Evolutionary conservation across 129 eudicot species (phyloP).

Genomic region (Centella asiatica): DNA sequence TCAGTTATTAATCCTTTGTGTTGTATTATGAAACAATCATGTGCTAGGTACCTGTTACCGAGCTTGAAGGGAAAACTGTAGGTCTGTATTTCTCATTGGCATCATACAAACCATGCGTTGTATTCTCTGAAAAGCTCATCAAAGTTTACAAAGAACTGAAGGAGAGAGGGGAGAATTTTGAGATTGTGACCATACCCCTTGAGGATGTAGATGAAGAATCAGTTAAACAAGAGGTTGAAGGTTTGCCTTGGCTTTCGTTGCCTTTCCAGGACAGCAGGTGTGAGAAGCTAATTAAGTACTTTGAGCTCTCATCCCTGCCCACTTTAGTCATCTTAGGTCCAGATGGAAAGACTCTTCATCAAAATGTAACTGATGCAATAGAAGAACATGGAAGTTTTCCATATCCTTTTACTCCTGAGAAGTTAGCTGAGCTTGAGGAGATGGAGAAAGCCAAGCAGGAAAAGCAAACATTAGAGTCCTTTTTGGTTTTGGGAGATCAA

Average conservation of each 20-base stretch:
- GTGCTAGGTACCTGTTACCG: conserved; percentile 43
- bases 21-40: conserved; percentile 3
- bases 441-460: conserved; percentile 55
- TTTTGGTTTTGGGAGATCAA: conserved; percentile 52
- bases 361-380: conserved; percentile 56
- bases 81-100: conserved; percentile 49
- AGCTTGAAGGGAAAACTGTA: conserved; percentile 75
- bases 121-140: conserved; percentile 38
- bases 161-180: conserved; percentile 49
- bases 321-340: conserved; percentile 66
- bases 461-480: conserved; percentile 72
- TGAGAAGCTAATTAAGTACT: conserved; percentile 49
- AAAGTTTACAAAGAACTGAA: conserved; percentile 50
- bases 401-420: conserved; percentile 80
- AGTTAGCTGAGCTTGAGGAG: conserved; percentile 63
- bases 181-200: conserved; percentile 68
- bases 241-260: conserved; percentile 58
- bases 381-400: conserved; percentile 71
- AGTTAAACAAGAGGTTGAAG: conserved; percentile 29
- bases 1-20: background rate
- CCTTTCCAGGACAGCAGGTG: conserved; percentile 60
- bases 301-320: conserved; percentile 53
- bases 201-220: conserved; percentile 48
- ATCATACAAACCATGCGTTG: conserved; percentile 18
- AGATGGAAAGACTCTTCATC: conserved; percentile 75